These are phyloP conservation scores for Cymbidium sinense DNA, from an alignment of 106 monocot genomes.

Conservation along the genomic window DNA sequence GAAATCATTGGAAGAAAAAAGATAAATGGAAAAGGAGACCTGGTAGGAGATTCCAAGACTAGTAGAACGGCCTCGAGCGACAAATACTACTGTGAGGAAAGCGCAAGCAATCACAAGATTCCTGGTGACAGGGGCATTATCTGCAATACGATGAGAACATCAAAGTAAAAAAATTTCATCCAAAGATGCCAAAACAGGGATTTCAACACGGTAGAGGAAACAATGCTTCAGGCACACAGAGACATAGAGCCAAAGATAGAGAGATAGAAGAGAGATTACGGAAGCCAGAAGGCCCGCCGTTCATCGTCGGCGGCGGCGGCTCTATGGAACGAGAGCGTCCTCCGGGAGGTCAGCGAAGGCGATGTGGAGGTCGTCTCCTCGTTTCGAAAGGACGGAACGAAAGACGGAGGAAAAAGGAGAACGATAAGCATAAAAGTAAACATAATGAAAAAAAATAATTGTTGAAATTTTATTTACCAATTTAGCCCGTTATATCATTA, in stretches of 20 bases:
- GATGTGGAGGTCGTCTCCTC: not conserved
- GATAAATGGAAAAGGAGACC: conserved; percentile 13
- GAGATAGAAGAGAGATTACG: conserved; percentile 23
- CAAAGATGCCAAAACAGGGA: not conserved
- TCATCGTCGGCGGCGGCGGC: conserved; percentile 23
- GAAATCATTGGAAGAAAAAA: not conserved
- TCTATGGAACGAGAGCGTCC: not conserved
- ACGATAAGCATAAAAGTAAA: not conserved
- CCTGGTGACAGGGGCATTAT: conserved; percentile 60
- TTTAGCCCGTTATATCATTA: no score
- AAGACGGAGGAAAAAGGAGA: not conserved
- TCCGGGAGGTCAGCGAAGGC: conserved; percentile 1
- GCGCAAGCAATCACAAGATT: conserved; percentile 29
- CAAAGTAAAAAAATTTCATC: not conserved
- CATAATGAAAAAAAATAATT: no score
- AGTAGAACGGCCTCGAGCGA: conserved; percentile 19
- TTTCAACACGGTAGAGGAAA: not conserved
- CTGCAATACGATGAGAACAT: conserved; percentile 23
- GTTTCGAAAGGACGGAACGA: not conserved
- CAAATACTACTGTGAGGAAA: conserved; percentile 37
- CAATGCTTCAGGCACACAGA: not conserved
- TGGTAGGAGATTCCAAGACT: conserved; percentile 41
- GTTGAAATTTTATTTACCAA: no score
- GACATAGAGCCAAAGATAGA: not conserved
- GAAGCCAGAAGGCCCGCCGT: conserved; percentile 59